Conservation (phyloP, 164 flowering plant genomes). For the Annona cherimola region DNA sequence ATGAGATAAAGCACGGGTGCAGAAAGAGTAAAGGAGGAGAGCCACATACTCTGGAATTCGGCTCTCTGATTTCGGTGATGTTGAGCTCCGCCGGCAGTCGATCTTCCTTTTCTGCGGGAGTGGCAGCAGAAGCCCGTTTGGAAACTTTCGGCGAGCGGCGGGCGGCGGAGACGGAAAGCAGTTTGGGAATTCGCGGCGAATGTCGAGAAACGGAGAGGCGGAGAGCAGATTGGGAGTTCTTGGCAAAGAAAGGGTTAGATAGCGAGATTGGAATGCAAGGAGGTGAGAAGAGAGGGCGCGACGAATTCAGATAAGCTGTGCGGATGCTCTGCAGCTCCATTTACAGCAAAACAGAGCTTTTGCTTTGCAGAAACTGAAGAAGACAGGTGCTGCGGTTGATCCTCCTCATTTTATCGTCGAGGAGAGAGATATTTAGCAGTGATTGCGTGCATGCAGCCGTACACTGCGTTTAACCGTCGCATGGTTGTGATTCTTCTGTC, state of each 20-base stretch:
- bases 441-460: too few species aligned
- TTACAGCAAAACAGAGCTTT: background rate
- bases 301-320: background rate
- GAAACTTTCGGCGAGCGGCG: slow-evolving; percentile 10
- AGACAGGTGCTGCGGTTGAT: too few species aligned
- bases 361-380: too few species aligned
- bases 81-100: slow-evolving; percentile 60
- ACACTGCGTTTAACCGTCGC: too few species aligned
- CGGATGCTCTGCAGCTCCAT: slow-evolving; percentile 1
- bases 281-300: background rate
- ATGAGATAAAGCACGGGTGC: background rate
- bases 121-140: slow-evolving; percentile 17
- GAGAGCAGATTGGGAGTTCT: slow-evolving; percentile 3
- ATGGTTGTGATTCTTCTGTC: too few species aligned
- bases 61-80: slow-evolving; percentile 52
- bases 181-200: background rate
- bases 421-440: too few species aligned
- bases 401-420: too few species aligned
- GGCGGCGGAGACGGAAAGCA: slow-evolving; percentile 6
- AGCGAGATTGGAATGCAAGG: background rate
- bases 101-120: slow-evolving; percentile 26
- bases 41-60: slow-evolving; percentile 56
- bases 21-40: background rate
- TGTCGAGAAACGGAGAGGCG: slow-evolving; percentile 25
- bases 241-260: background rate